phyloP scores from a whole-genome alignment of 192 early-diverging fungal species.

The Backusella liffmaniae region DNA sequence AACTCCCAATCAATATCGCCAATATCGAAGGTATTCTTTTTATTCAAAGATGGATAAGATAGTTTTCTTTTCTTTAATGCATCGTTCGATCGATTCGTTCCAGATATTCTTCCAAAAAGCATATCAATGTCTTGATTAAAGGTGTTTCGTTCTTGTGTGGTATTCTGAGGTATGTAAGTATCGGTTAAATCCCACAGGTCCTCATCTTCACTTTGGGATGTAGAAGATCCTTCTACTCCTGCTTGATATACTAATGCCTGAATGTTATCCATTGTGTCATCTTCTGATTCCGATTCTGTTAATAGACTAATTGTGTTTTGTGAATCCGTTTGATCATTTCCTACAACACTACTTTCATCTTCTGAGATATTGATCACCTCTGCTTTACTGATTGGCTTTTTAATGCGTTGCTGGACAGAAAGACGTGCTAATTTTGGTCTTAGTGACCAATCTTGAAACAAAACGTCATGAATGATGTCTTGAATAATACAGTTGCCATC shows the following conservation, averaged over 20 bases:
- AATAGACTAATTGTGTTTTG: neutral
- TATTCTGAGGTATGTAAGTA: neutral
- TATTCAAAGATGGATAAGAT: neutral
- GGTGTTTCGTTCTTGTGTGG: neutral
- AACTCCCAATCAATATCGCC: constrained; percentile 27
- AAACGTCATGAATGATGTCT: constrained; percentile 57
- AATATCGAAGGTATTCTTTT: constrained; percentile 8
- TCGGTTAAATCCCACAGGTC: neutral
- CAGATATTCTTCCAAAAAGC: neutral
- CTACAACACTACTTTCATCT: neutral
- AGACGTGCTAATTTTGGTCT: constrained; percentile 20
- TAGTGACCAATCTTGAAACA: constrained; percentile 59
- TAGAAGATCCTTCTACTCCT: neutral
- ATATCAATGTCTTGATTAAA: neutral
- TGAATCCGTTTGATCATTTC: neutral
- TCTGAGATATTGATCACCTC: neutral
- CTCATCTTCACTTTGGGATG: neutral
- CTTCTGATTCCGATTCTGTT: neutral
- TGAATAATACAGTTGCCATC: constrained; percentile 44
- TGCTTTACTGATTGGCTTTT: neutral
- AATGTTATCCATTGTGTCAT: neutral
- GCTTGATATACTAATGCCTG: neutral
- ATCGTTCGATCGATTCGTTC: neutral
- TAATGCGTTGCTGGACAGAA: constrained; percentile 9
- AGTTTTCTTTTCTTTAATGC: neutral